Conservation (phyloP, 2,329 filamentous ascomycete species). For the Magnaporthales sp. region DNA sequence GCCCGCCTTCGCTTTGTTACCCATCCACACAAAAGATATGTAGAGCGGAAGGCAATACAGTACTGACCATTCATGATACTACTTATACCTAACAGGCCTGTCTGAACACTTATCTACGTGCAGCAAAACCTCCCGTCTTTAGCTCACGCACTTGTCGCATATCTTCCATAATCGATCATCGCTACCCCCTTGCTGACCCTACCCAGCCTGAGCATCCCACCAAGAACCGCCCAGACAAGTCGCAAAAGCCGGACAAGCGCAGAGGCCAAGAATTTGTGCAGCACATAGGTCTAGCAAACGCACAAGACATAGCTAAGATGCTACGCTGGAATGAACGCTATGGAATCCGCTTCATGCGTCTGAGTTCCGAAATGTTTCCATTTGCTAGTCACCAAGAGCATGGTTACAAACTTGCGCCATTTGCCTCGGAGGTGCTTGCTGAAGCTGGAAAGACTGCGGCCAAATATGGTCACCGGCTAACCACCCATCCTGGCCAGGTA, state of each 20-base stretch:
- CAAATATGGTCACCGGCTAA: constrained; percentile 74
- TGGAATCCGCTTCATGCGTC: constrained; percentile 82
- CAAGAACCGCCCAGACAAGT: constrained; percentile 78
- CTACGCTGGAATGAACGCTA: constrained; percentile 87
- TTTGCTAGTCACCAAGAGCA: constrained; percentile 85
- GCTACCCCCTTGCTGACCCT: constrained; percentile 70
- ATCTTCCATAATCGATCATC: constrained; percentile 80
- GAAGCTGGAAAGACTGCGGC: constrained; percentile 70
- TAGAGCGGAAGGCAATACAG: not conserved
- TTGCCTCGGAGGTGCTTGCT: constrained; percentile 68
- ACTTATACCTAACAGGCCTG: constrained; percentile 51
- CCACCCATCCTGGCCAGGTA: constrained; percentile 78
- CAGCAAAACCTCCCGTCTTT: constrained; percentile 76
- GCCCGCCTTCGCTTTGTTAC: not conserved
- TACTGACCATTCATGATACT: constrained; percentile 3
- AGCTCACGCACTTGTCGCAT: constrained; percentile 88
- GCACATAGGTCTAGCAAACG: constrained; percentile 70
- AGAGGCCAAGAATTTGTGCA: constrained; percentile 69
- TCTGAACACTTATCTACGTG: constrained; percentile 82
- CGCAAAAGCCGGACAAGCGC: constrained; percentile 54
- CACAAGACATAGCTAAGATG: constrained; percentile 76
- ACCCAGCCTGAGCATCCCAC: constrained; percentile 69
- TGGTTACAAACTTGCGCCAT: constrained; percentile 76
- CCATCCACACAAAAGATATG: not conserved
- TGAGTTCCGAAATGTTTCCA: constrained; percentile 95